These are phyloP conservation scores for Panaeolus cyanescens DNA, from an alignment of 768 basidiomycete species.

Conservation along the genomic window DNA sequence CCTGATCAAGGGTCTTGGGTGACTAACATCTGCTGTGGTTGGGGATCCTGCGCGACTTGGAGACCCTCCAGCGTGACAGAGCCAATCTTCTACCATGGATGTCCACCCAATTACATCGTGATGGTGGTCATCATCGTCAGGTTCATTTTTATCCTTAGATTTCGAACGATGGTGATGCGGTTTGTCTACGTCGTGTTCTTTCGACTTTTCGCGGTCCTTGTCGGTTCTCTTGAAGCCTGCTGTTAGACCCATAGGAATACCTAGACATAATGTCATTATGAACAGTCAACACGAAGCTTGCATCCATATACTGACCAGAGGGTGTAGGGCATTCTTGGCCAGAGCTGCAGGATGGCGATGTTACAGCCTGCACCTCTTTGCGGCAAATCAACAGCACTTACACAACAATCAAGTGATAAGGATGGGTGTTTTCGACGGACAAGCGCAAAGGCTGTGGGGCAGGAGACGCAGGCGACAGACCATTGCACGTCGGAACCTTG, in stretches of 20 bases:
- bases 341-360: slow-evolving; percentile 30
- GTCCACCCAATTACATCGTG: slow-evolving; percentile 65
- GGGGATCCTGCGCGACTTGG: slow-evolving; percentile 29
- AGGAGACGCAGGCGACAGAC: slow-evolving; percentile 5
- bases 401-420: slow-evolving; percentile 82
- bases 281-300: neutral
- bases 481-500: slow-evolving; percentile 48
- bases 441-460: slow-evolving; percentile 1
- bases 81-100: slow-evolving; percentile 73
- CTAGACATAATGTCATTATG: slow-evolving; percentile 30
- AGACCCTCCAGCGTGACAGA: slow-evolving; percentile 47
- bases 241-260: slow-evolving; percentile 77
- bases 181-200: slow-evolving; percentile 26
- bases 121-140: slow-evolving; percentile 24
- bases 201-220: slow-evolving; percentile 46
- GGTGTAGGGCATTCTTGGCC: slow-evolving; percentile 86
- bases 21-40: slow-evolving; percentile 44
- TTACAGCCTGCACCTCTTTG: neutral
- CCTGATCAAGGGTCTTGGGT: slow-evolving; percentile 42
- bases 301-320: slow-evolving; percentile 50
- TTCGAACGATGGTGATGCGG: slow-evolving; percentile 29
- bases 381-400: slow-evolving; percentile 34
- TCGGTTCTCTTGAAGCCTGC: slow-evolving; percentile 75
- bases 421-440: slow-evolving; percentile 51
- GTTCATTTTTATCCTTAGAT: slow-evolving; percentile 39